A percentile compares a stretch with the other conserved stretches of the same genome.
phyloP scores from a whole-genome alignment of 1,284 basidiomycete species.

The Apiotrichum porosum region DNA sequence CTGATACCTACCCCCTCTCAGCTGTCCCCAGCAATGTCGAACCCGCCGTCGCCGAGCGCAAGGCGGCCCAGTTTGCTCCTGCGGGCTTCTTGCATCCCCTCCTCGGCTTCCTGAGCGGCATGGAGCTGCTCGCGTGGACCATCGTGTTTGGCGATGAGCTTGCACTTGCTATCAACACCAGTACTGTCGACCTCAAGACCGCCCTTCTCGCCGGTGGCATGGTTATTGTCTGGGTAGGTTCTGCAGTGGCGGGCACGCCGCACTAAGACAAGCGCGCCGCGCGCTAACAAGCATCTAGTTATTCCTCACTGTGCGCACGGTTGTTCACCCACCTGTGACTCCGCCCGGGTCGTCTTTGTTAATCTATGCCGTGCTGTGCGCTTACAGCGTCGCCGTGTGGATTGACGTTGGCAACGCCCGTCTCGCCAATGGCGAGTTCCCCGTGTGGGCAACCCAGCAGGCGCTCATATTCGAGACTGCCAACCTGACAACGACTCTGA shows the following conservation, averaged over 20 bases:
- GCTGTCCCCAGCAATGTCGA: slow-evolving; percentile 4
- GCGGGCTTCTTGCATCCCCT: slow-evolving; percentile 4
- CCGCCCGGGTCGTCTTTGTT: slow-evolving; percentile 35
- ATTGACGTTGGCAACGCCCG: slow-evolving; percentile 25
- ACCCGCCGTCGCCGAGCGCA: not conserved
- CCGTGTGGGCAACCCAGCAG: slow-evolving; percentile 29
- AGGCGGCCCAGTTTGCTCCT: slow-evolving; percentile 3
- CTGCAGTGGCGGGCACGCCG: not conserved
- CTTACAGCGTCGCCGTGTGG: slow-evolving; percentile 24
- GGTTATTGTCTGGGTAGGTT: slow-evolving; percentile 41
- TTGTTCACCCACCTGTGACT: slow-evolving; percentile 32
- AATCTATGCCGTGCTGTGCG: slow-evolving; percentile 29
- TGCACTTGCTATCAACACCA: slow-evolving; percentile 5
- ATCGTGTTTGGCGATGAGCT: slow-evolving; percentile 28
- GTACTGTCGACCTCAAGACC: not conserved
- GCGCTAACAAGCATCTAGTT: not conserved
- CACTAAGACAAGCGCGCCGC: too few species aligned
- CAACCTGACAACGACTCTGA: slow-evolving; percentile 22
- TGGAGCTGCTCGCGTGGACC: slow-evolving; percentile 34
- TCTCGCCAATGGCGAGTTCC: slow-evolving; percentile 19
- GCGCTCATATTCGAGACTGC: slow-evolving; percentile 25
- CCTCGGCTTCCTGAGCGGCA: slow-evolving; percentile 23
- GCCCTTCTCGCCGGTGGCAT: slow-evolving; percentile 25
- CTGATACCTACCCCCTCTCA: slow-evolving; percentile 9
- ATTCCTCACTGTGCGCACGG: slow-evolving; percentile 16